A percentile compares a stretch with the other conserved stretches of the same genome.
Evolutionary conservation across 805 yeast species (phyloP).

Genomic region (Candida koratica): DNA sequence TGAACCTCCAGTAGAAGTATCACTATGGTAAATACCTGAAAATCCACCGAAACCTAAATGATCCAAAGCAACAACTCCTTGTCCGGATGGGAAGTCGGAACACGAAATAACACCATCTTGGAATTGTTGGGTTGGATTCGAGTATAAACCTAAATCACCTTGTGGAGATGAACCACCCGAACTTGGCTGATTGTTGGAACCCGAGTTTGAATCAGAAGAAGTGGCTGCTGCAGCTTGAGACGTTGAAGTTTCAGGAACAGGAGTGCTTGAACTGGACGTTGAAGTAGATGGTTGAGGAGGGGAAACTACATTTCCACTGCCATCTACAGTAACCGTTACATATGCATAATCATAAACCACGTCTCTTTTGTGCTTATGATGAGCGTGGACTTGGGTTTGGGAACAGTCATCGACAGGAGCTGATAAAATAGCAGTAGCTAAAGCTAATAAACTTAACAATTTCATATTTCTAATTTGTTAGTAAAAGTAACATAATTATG

Average conservation of each 20-base stretch:
- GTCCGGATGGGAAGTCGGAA: slow-evolving; percentile 67
- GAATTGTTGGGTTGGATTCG: slow-evolving; percentile 50
- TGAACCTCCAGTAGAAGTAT: slow-evolving; percentile 34
- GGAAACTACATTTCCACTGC: slow-evolving; percentile 36
- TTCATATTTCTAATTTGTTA: too few relatives aligned
- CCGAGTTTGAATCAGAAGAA: background rate
- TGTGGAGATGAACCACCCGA: slow-evolving; percentile 25
- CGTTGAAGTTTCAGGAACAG: background rate
- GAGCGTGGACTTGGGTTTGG: slow-evolving; percentile 42
- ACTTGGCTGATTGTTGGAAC: slow-evolving; percentile 8
- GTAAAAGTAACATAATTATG: too few relatives aligned
- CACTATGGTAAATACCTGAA: slow-evolving; percentile 46
- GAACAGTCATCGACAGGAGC: slow-evolving; percentile 18
- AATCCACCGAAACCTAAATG: slow-evolving; percentile 40
- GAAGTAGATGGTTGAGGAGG: slow-evolving; percentile 19
- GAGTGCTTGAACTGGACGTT: slow-evolving; percentile 12
- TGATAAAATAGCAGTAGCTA: slow-evolving; percentile 6
- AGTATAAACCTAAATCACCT: slow-evolving; percentile 52
- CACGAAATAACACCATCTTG: slow-evolving; percentile 70
- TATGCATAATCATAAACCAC: slow-evolving; percentile 44
- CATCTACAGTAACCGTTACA: slow-evolving; percentile 43
- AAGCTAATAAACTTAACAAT: slow-evolving; percentile 13
- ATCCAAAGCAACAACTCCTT: slow-evolving; percentile 59
- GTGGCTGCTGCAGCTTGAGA: background rate
- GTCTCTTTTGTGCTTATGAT: slow-evolving; percentile 60